Base-by-base conservation (phyloP, 2,329 filamentous ascomycete genomes). In the Waltergamsia citrina region DNA sequence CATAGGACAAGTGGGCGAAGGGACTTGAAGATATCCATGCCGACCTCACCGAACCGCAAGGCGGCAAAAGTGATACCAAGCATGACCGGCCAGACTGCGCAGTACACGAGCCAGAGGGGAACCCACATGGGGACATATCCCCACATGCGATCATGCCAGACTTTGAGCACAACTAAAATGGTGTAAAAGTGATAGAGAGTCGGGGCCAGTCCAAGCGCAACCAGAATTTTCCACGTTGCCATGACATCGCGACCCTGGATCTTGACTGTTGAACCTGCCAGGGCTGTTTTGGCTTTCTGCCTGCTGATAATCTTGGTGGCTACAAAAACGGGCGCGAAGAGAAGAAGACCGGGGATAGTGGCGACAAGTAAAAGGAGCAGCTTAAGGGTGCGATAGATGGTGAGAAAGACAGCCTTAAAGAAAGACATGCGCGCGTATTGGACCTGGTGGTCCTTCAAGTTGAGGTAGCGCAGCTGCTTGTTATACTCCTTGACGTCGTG, bases 11-110 rank as follows among this genome's bases (percentile, higher is more conserved):
- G 73, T 6, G 92, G 92, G 8, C 86, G 77, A 12, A 98, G 71
- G 0, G 90, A 96, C 60, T 96, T 98, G 63, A 92, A 67, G 36
- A 98, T 95, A 52, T 98, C 92, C 87, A 98, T 95, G 34, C 90
- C 92, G n/a, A 94, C 81, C 61, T 98, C 92, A 30, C 92, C 92
- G 44, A 96, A 94, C 9, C 92, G 81, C 34, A 98, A 77, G 6
- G 92, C 86, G 5, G 87, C 88, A 56, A 94, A 95, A 0, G 88
- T 95, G 47, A 95, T 82, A 17, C 78, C 73, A 6, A 88, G 83
- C 66, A 94, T 94, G 43, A 93, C 63, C 31, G 85, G 68, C 63
- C 85, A 80, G 32, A 87, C 83, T 25, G 77, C 73, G 8, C 85
- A 54, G 42, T 88, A 78, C 9, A 93, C 73, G 16, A 77, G 54